These are phyloP conservation scores for Ceratocystis papillata DNA, from an alignment of 2,329 filamentous ascomycete genomes.

Conservation along the genomic window DNA sequence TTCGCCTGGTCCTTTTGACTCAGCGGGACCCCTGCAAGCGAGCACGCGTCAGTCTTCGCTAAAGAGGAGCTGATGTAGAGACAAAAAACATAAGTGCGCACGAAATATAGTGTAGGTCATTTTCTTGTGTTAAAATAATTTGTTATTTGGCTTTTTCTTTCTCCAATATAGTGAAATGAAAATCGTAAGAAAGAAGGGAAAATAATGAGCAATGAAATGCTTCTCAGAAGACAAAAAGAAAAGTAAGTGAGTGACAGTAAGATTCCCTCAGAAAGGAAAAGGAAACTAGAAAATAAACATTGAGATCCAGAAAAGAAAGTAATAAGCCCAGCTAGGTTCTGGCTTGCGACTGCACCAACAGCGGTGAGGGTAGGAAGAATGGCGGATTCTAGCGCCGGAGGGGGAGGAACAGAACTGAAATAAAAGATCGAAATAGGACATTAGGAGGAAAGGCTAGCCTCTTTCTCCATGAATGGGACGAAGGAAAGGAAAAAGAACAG, in stretches of 20 bases:
- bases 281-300: constrained; percentile 5
- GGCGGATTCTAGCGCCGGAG: background rate
- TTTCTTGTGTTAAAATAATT: background rate
- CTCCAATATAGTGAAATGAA: no score
- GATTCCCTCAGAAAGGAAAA: background rate
- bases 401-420: background rate
- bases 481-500: constrained; percentile 8
- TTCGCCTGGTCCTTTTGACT: background rate
- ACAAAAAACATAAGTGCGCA: background rate
- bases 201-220: background rate
- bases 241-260: background rate
- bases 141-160: background rate
- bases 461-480: background rate
- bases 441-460: background rate
- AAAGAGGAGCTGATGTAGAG: background rate
- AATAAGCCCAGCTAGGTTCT: background rate
- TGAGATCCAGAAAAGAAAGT: constrained; percentile 1
- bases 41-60: background rate
- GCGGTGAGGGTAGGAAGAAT: background rate
- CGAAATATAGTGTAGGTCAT: background rate
- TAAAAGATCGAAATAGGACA: background rate
- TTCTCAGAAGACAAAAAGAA: background rate
- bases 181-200: background rate
- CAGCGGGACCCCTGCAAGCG: background rate
- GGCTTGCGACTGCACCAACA: constrained; percentile 2